Evolutionary conservation across 139 green algal genomes (phyloP).

Genomic region (Nannochloris sp.): DNA sequence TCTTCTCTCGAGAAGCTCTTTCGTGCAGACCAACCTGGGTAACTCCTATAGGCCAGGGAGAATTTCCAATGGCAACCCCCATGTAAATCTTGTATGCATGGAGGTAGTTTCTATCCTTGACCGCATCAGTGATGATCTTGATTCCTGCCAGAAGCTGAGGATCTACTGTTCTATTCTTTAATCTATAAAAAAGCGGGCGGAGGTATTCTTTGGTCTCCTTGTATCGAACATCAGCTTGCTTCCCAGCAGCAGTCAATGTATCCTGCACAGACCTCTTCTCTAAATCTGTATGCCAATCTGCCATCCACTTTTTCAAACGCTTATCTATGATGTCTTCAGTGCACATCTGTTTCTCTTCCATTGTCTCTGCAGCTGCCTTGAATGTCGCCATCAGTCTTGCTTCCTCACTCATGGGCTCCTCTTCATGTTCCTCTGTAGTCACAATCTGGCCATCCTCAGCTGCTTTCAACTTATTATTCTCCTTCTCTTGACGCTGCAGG

Average conservation of each 20-base stretch:
- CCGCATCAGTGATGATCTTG: constrained; percentile 48
- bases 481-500: constrained; percentile 41
- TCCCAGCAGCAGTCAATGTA: constrained; percentile 36
- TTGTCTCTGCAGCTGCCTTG: constrained; percentile 37
- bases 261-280: constrained; percentile 44
- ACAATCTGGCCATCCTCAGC: neutral
- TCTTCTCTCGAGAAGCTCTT: constrained; percentile 92
- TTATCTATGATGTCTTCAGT: constrained; percentile 63
- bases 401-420: neutral
- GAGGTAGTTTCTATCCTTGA: constrained; percentile 87
- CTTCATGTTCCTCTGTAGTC: neutral
- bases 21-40: constrained; percentile 84
- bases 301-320: constrained; percentile 29
- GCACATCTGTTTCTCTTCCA: constrained; percentile 53
- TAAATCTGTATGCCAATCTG: constrained; percentile 87
- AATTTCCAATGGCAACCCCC: constrained; percentile 87
- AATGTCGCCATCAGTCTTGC: constrained; percentile 34
- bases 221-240: constrained; percentile 53
- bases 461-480: constrained; percentile 6
- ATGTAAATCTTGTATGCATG: constrained; percentile 93
- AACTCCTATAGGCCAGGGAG: constrained; percentile 95
- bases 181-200: constrained; percentile 68
- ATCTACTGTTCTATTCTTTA: constrained; percentile 52
- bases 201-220: constrained; percentile 78
- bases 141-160: constrained; percentile 41